Evolutionary conservation across 2,329 filamentous ascomycete genomes (phyloP).

Genomic region (Botrytis cinerea): DNA sequence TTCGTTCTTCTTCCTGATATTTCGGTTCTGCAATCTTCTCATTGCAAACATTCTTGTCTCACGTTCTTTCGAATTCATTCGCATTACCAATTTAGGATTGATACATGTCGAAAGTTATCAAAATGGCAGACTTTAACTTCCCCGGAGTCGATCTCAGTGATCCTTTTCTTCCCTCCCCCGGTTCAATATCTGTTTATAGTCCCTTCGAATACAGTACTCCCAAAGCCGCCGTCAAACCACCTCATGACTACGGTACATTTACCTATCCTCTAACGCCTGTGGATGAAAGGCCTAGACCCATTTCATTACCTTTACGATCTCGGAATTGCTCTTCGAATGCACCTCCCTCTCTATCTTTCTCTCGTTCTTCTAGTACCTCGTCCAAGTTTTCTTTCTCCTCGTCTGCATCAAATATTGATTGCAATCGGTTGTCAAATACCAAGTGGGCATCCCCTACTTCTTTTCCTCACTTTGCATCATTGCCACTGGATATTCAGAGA

Average conservation of each 20-base stretch:
- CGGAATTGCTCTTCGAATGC: not conserved
- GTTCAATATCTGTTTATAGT: slow-evolving; percentile 2
- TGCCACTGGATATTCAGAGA: slow-evolving; percentile 11
- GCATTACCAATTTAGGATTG: not conserved
- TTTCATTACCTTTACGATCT: not conserved
- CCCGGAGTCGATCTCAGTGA: slow-evolving; percentile 18
- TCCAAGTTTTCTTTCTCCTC: not conserved
- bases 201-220: slow-evolving; percentile 7
- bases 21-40: not conserved
- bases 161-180: slow-evolving; percentile 9
- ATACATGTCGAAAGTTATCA: not conserved
- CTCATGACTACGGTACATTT: slow-evolving; percentile 20
- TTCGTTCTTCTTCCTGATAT: not conserved
- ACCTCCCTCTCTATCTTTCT: slow-evolving; percentile 1
- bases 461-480: slow-evolving; percentile 13
- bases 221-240: not conserved
- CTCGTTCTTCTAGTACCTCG: slow-evolving; percentile 14
- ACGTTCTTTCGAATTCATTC: not conserved
- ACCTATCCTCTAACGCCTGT: not conserved
- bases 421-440: not conserved
- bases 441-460: not conserved
- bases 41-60: not conserved
- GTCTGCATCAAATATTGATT: not conserved
- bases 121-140: slow-evolving; percentile 19
- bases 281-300: not conserved